Evolutionary conservation across 768 basidiomycete species (phyloP), one percentile per base, ranked within the genome.

Genomic region (Tricholoma flavovirens): DNA sequence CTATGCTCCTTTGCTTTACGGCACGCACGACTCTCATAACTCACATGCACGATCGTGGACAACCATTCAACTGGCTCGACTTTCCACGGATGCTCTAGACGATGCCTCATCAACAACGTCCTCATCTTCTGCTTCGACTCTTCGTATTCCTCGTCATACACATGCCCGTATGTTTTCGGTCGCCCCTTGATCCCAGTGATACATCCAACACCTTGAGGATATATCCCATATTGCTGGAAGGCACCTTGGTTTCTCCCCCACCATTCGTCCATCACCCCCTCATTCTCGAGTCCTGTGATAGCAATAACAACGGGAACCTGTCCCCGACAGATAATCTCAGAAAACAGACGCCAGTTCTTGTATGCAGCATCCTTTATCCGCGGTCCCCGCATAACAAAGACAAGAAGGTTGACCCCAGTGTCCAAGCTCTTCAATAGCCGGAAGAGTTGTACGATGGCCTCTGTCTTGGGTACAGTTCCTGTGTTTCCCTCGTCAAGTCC

Each of bases 381-480:
- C 10, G 76, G 69, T 11, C 69, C 73, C 4, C 71, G 70, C 59
- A 76, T 71, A 42, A 69, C 69, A 60, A 70, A 78, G 6, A 77
- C 59, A 32, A 78, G 71, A 30, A 78, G 66, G 63, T 66, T 69
- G 53, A 78, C 58, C 14, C 77, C 73, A 9, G 62, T 64, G 1
- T 68, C 55, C n/a, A 78, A 63, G 8, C 61, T 67, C 14, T 65
- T 66, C 35, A 80, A 61, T 26, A 80, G 59, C 17, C 43, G 17
- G 53, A 62, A 67, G 22, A 70, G 60, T 4, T 61, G 54, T 3
- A 55, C 42, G n/a, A 69, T 56, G 2, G 69, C 68, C 2, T 66
- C 45, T 3, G 56, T 50, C 6, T 59, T 59, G 0, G 59, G 54
- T 3, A 68, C 59, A 0, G 56, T 54, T 12, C 68, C 67, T 2